These are phyloP conservation scores for Acer yangbiense DNA, from an alignment of 345 rosid genomes.

Conservation along the genomic window DNA sequence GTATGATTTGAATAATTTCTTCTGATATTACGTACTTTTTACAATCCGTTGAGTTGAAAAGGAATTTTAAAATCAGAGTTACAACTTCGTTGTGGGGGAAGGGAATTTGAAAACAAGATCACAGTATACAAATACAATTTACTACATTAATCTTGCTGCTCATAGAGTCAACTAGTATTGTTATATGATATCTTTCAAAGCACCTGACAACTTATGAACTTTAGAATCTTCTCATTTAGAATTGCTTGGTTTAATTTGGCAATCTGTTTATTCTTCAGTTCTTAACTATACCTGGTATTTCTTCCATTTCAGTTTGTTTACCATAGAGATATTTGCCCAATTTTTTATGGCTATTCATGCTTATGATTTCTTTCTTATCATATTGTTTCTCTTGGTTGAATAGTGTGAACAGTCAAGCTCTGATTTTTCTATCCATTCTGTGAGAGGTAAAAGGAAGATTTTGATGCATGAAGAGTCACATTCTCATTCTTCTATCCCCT, in stretches of 20 bases:
- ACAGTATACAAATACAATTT: neutral
- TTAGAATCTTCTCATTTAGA: neutral
- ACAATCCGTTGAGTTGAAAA: neutral
- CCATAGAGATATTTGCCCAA: neutral
- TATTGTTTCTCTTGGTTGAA: constrained; percentile 1
- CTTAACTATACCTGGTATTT: neutral
- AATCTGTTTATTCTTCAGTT: neutral
- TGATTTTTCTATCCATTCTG: constrained; percentile 31
- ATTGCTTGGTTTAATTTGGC: neutral
- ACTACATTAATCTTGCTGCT: neutral
- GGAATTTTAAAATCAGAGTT: neutral
- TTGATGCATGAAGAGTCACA: constrained; percentile 27
- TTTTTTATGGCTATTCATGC: neutral
- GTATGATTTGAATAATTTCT: neutral
- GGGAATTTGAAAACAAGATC: neutral
- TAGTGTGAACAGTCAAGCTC: constrained; percentile 35
- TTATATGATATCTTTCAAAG: neutral
- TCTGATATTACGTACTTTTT: neutral
- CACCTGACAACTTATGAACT: neutral
- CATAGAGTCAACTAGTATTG: neutral
- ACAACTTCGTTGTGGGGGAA: neutral
- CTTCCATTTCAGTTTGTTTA: neutral
- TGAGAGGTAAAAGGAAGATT: constrained; percentile 34
- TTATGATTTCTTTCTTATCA: neutral
- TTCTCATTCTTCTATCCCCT: constrained; percentile 13